Conservation (phyloP, 2,329 filamentous ascomycete species). For the Fusarium beomiforme region DNA sequence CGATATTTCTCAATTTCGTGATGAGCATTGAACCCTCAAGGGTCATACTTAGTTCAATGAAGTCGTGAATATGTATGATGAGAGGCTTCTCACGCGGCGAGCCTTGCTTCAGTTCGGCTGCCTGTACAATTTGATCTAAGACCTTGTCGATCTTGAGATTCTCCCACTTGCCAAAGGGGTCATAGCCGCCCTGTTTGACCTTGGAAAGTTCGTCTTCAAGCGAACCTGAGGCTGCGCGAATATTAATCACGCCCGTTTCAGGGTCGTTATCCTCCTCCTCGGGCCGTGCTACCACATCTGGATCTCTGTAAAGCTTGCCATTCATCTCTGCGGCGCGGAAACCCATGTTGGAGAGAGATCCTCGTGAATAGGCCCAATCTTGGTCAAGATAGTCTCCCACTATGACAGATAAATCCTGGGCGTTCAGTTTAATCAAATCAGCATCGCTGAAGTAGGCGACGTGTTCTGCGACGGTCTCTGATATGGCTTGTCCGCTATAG, state of each 20-base stretch:
- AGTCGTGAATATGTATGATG: constrained; percentile 83
- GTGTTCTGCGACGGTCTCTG: constrained; percentile 66
- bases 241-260: constrained; percentile 46
- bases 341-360: constrained; percentile 63
- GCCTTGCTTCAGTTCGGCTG: constrained; percentile 53
- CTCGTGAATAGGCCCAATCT: constrained; percentile 58
- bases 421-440: constrained; percentile 74
- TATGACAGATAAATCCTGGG: constrained; percentile 75
- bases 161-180: constrained; percentile 63
- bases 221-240: constrained; percentile 41
- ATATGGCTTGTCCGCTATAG: constrained; percentile 51
- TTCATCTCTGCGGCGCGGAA: constrained; percentile 66
- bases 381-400: constrained; percentile 77
- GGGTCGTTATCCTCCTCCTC: constrained; percentile 50
- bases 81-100: constrained; percentile 57
- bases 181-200: constrained; percentile 51
- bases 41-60: constrained; percentile 78
- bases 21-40: constrained; percentile 76
- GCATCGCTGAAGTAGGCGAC: constrained; percentile 70
- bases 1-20: constrained; percentile 72
- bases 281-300: constrained; percentile 48
- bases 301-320: constrained; percentile 61
- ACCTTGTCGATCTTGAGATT: constrained; percentile 68
- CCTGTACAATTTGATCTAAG: constrained; percentile 65
- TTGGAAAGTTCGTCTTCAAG: constrained; percentile 58